phyloP scores from a whole-genome alignment of 371 early-diverging fungal genomes.

The Massospora cicadina region DNA sequence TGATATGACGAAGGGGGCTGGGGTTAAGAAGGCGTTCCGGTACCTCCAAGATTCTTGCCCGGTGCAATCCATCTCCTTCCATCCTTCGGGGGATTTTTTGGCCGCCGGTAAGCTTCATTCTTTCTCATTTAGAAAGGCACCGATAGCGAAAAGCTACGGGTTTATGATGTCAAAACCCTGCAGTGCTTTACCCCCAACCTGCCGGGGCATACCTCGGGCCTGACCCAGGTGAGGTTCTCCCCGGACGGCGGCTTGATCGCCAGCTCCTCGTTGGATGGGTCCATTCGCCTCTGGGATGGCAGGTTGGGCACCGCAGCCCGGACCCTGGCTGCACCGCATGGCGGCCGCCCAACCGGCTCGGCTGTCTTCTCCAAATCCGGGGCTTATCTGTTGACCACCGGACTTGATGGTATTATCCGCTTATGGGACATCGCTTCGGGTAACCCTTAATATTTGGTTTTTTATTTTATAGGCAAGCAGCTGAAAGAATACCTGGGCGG shows the following conservation, averaged over 20 bases:
- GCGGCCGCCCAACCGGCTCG: constrained; percentile 50
- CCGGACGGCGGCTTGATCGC: constrained; percentile 51
- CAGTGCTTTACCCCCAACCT: constrained; percentile 49
- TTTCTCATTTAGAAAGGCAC: constrained; percentile 27
- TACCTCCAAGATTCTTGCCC: constrained; percentile 66
- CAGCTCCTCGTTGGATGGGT: constrained; percentile 61
- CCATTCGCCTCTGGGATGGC: constrained; percentile 76
- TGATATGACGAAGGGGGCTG: constrained; percentile 52
- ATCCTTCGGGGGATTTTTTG: constrained; percentile 70
- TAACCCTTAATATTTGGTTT: background rate
- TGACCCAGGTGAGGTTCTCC: constrained; percentile 44
- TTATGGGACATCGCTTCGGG: constrained; percentile 52
- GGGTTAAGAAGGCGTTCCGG: constrained; percentile 64
- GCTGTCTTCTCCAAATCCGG: constrained; percentile 54
- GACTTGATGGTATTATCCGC: constrained; percentile 49
- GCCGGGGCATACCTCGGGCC: constrained; percentile 23
- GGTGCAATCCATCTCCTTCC: constrained; percentile 57
- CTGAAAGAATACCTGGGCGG: constrained; percentile 49
- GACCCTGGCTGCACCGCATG: constrained; percentile 52
- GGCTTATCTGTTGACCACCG: constrained; percentile 55
- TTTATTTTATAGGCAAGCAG: background rate
- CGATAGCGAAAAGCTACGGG: constrained; percentile 52
- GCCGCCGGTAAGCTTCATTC: constrained; percentile 22
- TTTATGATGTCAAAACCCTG: constrained; percentile 68
- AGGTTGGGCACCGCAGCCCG: constrained; percentile 49